Evolutionary conservation across 352 stramenopile species (phyloP), one percentile per base, ranked within the genome.

Genomic region (Pythium myriotylum): DNA sequence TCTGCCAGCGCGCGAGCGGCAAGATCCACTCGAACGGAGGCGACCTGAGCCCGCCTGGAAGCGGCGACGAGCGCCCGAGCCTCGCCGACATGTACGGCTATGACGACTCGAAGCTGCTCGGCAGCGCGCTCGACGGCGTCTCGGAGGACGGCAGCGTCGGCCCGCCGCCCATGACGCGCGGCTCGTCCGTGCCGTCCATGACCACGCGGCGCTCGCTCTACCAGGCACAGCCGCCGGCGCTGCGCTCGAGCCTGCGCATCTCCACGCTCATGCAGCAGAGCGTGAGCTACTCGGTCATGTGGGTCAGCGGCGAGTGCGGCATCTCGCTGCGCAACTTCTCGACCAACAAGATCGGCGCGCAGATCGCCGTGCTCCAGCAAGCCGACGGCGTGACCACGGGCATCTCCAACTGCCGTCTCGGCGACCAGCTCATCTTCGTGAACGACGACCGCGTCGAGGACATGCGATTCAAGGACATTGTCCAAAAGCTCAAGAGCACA

Each of bases 251-350:
- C 29, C 24, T 62, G 49, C 49, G 54, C 20, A 37, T 70, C 35
- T 55, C 52, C 6, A 54, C 49, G 13, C 22, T 59, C 14, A 47
- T 66, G 17, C 41, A 58, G 26, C 45, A 46, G 10, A 67, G 48
- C 20, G 47, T 67, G 29, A 68, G 81, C 45, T 94, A 92, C 58
- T 78, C 78, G 16, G 85, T 92, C 49, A 89, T 88, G 62, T 94
- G 83, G 83, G 78, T 89, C 9, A 89, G 79, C 49, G 85, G 85
- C 39, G 85, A 94, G 63, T 91, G 84, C 51, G 85, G 85, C 48
- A 94, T 94, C 67, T 92, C 85, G 47, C 64, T 94, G 35, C 84
- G 83, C 61, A 92, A 92, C 57, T 92, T 91, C 59, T 88, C 83
- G 3, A 67, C 77, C 41, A 80, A 81, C 67, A 89, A 89, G 48